Conservation (phyloP, 208 protist genomes). For the Borovskyia barvae region DNA sequence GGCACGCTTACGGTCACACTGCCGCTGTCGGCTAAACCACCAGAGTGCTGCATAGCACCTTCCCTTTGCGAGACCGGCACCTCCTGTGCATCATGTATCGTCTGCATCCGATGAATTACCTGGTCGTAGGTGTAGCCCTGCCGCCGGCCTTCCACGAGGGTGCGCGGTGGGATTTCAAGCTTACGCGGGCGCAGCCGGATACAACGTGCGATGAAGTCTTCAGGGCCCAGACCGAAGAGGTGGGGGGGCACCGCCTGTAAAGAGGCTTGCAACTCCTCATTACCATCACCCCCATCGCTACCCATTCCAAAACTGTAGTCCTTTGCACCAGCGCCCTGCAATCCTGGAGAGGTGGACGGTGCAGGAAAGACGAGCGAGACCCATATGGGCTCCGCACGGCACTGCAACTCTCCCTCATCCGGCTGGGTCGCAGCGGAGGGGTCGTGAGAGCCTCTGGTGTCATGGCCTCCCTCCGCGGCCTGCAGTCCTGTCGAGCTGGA, state of each 20-base stretch:
- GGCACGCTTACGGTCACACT: background rate
- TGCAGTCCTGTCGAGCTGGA: background rate
- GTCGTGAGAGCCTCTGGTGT: background rate
- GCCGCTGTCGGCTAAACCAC: background rate
- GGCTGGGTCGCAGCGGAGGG: too few species aligned
- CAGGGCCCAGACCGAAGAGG: slow-evolving; percentile 31
- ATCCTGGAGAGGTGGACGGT: background rate
- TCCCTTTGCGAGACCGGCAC: background rate
- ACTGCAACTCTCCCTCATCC: background rate
- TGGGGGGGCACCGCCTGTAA: slow-evolving; percentile 45
- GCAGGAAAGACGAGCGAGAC: slow-evolving; percentile 41
- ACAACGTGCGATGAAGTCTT: slow-evolving; percentile 53
- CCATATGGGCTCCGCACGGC: slow-evolving; percentile 51
- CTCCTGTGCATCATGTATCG: slow-evolving; percentile 10
- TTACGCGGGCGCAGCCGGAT: slow-evolving; percentile 44
- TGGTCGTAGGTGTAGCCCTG: slow-evolving; percentile 68
- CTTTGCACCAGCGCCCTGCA: background rate
- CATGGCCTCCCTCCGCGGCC: background rate
- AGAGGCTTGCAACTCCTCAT: slow-evolving; percentile 15
- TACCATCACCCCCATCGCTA: too few species aligned
- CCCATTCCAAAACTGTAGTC: too few species aligned
- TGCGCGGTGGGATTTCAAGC: slow-evolving; percentile 36
- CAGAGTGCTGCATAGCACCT: slow-evolving; percentile 2
- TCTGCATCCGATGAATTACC: slow-evolving; percentile 44
- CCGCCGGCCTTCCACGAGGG: slow-evolving; percentile 51